A percentile compares a stretch with the other conserved stretches of the same genome.
Evolutionary conservation across 208 protist species (phyloP).

Genomic region (Acanthamoeba sp.): DNA sequence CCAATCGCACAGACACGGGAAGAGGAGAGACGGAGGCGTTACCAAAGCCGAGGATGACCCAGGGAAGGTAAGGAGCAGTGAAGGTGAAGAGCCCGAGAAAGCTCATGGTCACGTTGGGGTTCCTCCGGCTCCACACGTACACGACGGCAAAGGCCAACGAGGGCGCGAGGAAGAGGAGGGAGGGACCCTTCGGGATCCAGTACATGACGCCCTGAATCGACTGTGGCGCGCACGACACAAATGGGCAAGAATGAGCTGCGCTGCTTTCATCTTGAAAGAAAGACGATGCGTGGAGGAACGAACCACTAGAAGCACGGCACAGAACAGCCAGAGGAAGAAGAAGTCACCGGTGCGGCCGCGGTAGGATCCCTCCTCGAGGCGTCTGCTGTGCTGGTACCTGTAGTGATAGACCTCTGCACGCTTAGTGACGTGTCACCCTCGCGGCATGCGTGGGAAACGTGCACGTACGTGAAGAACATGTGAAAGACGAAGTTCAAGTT

Average conservation of each 20-base stretch:
- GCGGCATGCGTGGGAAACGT: background rate
- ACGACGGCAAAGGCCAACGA: constrained; percentile 93
- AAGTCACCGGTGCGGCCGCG: constrained; percentile 89
- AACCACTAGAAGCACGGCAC: constrained; percentile 75
- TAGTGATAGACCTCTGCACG: background rate
- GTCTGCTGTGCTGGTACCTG: constrained; percentile 87
- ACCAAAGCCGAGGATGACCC: constrained; percentile 87
- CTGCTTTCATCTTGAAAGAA: background rate
- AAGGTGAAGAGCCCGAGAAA: constrained; percentile 93
- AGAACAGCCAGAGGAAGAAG: constrained; percentile 91
- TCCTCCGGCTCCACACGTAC: constrained; percentile 92
- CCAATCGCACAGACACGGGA: background rate
- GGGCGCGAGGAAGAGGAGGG: constrained; percentile 90
- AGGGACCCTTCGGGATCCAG: constrained; percentile 78
- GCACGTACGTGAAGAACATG: constrained; percentile 92
- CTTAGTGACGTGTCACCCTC: background rate
- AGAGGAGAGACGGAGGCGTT: background rate
- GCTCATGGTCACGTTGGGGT: constrained; percentile 89
- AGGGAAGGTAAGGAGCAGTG: constrained; percentile 92
- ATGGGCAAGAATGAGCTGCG: background rate
- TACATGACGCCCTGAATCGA: constrained; percentile 81
- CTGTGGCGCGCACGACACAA: constrained; percentile 46
- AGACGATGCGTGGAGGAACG: background rate
- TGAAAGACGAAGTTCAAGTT: constrained; percentile 93
- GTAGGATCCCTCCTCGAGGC: constrained; percentile 91